These are phyloP conservation scores for Cladosporium phlei DNA, from an alignment of 2,329 filamentous ascomycete species.

Conservation along the genomic window DNA sequence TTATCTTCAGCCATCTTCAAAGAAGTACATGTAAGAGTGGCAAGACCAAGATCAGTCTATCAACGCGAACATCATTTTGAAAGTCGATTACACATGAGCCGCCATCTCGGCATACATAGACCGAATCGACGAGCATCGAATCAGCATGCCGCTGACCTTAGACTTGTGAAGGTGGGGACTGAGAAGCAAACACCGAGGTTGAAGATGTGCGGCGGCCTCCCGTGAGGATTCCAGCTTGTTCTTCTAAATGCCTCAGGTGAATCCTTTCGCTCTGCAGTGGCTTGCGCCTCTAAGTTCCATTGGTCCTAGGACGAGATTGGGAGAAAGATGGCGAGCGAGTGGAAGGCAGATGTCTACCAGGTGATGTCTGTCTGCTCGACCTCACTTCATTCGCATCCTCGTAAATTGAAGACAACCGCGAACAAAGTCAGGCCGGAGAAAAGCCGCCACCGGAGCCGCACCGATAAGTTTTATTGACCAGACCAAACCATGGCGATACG, in stretches of 20 bases:
- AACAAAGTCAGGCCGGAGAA: slow-evolving; percentile 1
- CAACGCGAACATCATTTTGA: background rate
- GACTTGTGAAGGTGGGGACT: slow-evolving; percentile 1
- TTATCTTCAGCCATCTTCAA: slow-evolving; percentile 2
- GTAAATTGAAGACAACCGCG: too few species aligned
- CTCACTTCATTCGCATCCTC: too few species aligned
- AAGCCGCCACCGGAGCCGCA: too few species aligned
- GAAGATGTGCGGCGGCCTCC: background rate
- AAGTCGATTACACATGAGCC: background rate
- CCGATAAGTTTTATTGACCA: too few species aligned
- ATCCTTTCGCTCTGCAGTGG: background rate
- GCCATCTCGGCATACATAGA: slow-evolving; percentile 1
- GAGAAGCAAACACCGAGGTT: slow-evolving; percentile 9
- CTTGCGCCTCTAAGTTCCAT: background rate
- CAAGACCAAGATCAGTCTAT: background rate
- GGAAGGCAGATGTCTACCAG: too few species aligned
- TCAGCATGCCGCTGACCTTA: background rate
- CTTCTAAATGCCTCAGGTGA: too few species aligned
- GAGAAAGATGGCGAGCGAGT: too few species aligned
- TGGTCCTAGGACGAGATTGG: too few species aligned
- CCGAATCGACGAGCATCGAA: background rate
- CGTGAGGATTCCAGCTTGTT: too few species aligned
- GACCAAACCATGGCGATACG: too few species aligned
- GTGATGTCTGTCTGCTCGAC: too few species aligned
- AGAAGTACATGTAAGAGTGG: too few species aligned